Conservation (phyloP, 805 yeast genomes). For the Jamesozyma jinghongensis region DNA sequence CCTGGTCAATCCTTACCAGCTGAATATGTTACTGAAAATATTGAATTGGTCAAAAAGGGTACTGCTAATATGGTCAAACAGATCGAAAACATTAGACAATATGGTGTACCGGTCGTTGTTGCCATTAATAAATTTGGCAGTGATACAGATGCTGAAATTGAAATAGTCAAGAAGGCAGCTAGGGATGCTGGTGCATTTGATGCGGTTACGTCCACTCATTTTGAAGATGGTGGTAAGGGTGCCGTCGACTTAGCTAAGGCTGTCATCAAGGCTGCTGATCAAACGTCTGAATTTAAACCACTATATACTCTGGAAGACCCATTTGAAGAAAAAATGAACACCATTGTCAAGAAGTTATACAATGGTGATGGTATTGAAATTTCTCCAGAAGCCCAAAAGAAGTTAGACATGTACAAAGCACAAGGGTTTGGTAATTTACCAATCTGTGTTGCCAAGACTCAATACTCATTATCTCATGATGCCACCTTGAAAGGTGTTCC, state of each 20-base stretch:
- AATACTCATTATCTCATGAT: slow-evolving; percentile 76
- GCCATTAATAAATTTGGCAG: slow-evolving; percentile 84
- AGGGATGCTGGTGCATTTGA: slow-evolving; percentile 85
- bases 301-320: slow-evolving; percentile 62
- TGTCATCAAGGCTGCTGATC: slow-evolving; percentile 60
- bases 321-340: slow-evolving; percentile 54
- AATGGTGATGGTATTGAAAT: slow-evolving; percentile 69
- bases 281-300: slow-evolving; percentile 44
- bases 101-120: slow-evolving; percentile 87
- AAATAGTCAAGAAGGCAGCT: slow-evolving; percentile 70
- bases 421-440: slow-evolving; percentile 77
- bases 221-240: slow-evolving; percentile 94
- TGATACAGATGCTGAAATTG: slow-evolving; percentile 75
- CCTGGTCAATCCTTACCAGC: slow-evolving; percentile 84
- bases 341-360: slow-evolving; percentile 69
- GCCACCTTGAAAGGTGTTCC: slow-evolving; percentile 79
- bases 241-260: slow-evolving; percentile 78
- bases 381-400: slow-evolving; percentile 57
- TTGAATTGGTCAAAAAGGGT: slow-evolving; percentile 68
- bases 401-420: slow-evolving; percentile 55
- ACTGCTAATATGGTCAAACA: slow-evolving; percentile 86
- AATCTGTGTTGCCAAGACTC: slow-evolving; percentile 79
- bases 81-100: slow-evolving; percentile 72
- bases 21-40: slow-evolving; percentile 73
- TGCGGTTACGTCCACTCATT: slow-evolving; percentile 85